Conservation (phyloP, 2,329 filamentous ascomycete genomes). For the Colletotrichum sp. region DNA sequence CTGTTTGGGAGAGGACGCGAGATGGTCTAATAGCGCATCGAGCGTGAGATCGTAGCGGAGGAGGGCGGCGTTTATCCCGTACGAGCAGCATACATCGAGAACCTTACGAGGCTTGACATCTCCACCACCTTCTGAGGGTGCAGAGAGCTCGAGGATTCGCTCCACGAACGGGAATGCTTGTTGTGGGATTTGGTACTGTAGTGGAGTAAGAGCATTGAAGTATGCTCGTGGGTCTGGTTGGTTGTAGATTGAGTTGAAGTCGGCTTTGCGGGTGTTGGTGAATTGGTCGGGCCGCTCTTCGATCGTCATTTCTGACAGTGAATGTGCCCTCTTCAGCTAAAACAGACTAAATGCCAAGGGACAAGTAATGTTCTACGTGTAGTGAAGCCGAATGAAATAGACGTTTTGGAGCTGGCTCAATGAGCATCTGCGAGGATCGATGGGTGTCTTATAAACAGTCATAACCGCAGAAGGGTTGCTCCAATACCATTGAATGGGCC, state of each 20-base stretch:
- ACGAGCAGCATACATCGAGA: conserved; percentile 2
- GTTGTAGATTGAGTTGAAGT: conserved; percentile 8
- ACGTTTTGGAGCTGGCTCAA: not conserved
- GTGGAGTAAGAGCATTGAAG: not conserved
- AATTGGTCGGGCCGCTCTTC: not conserved
- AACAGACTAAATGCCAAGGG: no score
- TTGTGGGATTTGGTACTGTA: conserved; percentile 4
- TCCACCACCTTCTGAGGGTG: not conserved
- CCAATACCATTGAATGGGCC: no score
- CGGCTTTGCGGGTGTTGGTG: not conserved
- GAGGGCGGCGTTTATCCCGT: conserved; percentile 9
- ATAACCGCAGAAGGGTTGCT: no score
- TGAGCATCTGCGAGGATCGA: not conserved
- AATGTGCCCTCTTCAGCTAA: not conserved
- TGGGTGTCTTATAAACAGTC: not conserved
- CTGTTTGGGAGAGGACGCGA: not conserved
- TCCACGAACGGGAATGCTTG: not conserved
- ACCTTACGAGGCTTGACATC: not conserved
- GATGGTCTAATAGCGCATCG: not conserved
- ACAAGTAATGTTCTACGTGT: not conserved
- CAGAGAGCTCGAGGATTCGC: not conserved
- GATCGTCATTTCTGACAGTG: not conserved
- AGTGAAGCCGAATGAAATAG: not conserved
- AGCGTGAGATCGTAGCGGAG: not conserved
- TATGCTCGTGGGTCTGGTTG: conserved; percentile 3